phyloP scores from a whole-genome alignment of 306 rosid genomes.

The Trifolium repens region DNA sequence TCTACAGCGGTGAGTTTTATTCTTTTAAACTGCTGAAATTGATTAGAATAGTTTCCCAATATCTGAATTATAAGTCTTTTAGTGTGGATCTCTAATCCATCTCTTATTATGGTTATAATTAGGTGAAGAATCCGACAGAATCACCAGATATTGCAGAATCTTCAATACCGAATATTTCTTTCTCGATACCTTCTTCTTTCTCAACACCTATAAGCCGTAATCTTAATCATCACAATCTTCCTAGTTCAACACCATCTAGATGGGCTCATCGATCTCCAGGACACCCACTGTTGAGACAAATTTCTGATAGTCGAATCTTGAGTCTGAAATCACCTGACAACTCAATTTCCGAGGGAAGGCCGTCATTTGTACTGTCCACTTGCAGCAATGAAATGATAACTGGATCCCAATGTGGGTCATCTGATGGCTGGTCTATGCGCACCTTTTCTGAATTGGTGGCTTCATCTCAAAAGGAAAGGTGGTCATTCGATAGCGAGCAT shows the following conservation, averaged over 20 bases:
- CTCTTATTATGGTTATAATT: conserved; percentile 36
- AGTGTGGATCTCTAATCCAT: not conserved
- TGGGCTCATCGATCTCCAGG: conserved; percentile 75
- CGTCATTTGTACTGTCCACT: conserved; percentile 67
- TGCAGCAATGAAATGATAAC: conserved; percentile 73
- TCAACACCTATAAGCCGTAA: conserved; percentile 53
- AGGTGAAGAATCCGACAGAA: conserved; percentile 62
- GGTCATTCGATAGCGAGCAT: conserved; percentile 84
- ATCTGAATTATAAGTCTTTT: conserved; percentile 26
- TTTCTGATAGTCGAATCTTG: conserved; percentile 72
- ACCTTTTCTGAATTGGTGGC: conserved; percentile 91
- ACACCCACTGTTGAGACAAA: conserved; percentile 69
- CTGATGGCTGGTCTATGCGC: conserved; percentile 92
- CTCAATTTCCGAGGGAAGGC: conserved; percentile 77
- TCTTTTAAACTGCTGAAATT: conserved; percentile 30
- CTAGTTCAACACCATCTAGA: conserved; percentile 66
- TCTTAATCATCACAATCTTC: conserved; percentile 48
- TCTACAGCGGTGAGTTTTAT: conserved; percentile 55
- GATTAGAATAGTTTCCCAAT: not conserved
- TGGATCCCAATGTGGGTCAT: conserved; percentile 81
- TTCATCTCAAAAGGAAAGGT: conserved; percentile 76
- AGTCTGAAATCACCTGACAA: conserved; percentile 76
- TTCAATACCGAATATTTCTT: conserved; percentile 50
- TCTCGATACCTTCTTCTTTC: conserved; percentile 57
- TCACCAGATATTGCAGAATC: conserved; percentile 63